phyloP scores from a whole-genome alignment of 2,329 filamentous ascomycete species.

The Trichoderma sp. region DNA sequence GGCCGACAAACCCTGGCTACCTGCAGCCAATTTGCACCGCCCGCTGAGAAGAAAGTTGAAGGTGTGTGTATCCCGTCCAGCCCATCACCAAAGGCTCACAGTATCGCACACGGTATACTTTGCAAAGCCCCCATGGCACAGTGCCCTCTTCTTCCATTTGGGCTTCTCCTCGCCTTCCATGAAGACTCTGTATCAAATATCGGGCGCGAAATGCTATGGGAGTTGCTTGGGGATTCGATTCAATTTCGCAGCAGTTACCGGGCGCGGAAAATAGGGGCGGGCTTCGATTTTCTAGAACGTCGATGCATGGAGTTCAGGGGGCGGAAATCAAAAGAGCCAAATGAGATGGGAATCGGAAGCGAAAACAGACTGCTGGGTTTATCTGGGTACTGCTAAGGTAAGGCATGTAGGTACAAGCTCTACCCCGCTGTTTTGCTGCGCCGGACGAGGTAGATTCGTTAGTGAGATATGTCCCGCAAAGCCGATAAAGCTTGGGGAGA shows the following conservation, averaged over 20 bases:
- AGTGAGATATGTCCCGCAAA: background rate
- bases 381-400: background rate
- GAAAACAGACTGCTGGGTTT: background rate
- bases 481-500: background rate
- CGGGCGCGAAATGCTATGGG: background rate
- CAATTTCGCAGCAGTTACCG: background rate
- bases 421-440: background rate
- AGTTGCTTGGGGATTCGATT: background rate
- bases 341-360: slow-evolving; percentile 15
- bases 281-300: slow-evolving; percentile 6
- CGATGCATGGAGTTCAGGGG: slow-evolving; percentile 13
- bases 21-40: slow-evolving; percentile 12
- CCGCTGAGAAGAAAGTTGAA: background rate
- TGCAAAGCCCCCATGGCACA: background rate
- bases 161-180: slow-evolving; percentile 9
- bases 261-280: slow-evolving; percentile 8
- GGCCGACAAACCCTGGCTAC: background rate
- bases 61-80: background rate
- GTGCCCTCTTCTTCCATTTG: background rate
- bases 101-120: background rate
- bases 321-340: background rate
- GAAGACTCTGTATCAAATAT: slow-evolving; percentile 9
- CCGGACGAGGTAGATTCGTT: slow-evolving; percentile 1
- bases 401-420: background rate
- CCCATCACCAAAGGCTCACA: background rate